phyloP scores from a whole-genome alignment of 495 filamentous ascomycete species.

The Podospora conica region DNA sequence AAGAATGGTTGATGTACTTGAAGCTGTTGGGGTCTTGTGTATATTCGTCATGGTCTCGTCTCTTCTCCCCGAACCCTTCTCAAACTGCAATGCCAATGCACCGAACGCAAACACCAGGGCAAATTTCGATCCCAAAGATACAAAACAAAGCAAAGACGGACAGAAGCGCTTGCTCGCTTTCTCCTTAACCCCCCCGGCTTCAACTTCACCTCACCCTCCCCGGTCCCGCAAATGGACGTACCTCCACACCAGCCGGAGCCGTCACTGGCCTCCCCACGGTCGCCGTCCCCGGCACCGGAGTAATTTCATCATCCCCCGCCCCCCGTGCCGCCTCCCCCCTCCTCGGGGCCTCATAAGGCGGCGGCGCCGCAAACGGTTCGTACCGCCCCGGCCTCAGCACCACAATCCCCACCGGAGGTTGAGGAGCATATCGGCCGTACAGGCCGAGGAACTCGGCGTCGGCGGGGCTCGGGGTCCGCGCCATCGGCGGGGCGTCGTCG shows the following conservation, averaged over 20 bases:
- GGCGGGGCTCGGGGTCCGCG: not conserved
- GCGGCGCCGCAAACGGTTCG: not conserved
- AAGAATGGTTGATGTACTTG: not conserved
- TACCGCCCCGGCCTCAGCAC: not conserved
- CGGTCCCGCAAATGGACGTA: too few species aligned
- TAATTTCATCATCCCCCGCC: not conserved
- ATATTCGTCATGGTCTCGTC: not conserved
- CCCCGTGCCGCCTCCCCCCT: too few species aligned
- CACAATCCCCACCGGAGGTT: not conserved
- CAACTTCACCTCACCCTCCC: not conserved
- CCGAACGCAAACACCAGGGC: not conserved
- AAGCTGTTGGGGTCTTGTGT: not conserved
- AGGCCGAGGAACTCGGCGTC: not conserved
- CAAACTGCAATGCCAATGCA: not conserved
- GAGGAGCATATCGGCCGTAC: not conserved
- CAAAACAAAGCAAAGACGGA: not conserved
- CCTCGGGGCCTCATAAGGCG: not conserved
- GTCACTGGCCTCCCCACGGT: not conserved
- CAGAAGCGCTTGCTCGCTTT: not conserved
- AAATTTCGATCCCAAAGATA: not conserved
- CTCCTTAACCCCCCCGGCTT: not conserved
- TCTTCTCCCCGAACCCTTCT: not conserved
- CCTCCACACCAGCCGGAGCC: not conserved
- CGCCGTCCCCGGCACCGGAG: not conserved
- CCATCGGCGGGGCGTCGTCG: not conserved